A percentile compares a stretch with the other conserved stretches of the same genome.
These are phyloP conservation scores for Pichia gijzeniarum DNA, from an alignment of 805 yeast species.

Conservation along the genomic window DNA sequence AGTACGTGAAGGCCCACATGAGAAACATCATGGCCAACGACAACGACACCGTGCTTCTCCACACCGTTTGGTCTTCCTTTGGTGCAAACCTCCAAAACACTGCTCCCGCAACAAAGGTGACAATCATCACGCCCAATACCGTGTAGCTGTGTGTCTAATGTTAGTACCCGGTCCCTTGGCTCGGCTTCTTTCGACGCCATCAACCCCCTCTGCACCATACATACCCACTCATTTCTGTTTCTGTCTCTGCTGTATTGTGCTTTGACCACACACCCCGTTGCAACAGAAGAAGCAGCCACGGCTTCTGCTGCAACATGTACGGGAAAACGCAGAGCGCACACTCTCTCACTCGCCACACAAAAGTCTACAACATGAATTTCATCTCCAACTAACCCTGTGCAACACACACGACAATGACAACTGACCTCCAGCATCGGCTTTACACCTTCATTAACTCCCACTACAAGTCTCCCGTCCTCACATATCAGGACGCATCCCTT, in stretches of 20 bases:
- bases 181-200: background rate
- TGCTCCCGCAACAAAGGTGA: constrained; percentile 52
- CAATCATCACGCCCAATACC: constrained; percentile 33
- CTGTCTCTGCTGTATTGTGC: no score
- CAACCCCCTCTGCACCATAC: background rate
- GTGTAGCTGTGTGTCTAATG: constrained; percentile 11
- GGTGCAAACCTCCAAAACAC: constrained; percentile 84
- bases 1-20: constrained; percentile 78
- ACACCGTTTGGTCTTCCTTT: constrained; percentile 67
- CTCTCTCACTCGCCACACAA: background rate
- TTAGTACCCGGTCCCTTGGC: background rate
- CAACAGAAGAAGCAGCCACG: no score
- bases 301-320: no score
- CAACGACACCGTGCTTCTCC: constrained; percentile 71
- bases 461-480: constrained; percentile 49
- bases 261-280: no score
- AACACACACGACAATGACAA: constrained; percentile 37
- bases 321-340: background rate
- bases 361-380: background rate
- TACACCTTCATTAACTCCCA: constrained; percentile 36
- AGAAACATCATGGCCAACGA: constrained; percentile 57
- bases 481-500: constrained; percentile 57
- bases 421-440: constrained; percentile 43
- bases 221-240: background rate
- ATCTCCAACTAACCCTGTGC: constrained; percentile 42